These are phyloP conservation scores for Acacia pycnantha DNA, from an alignment of 331 rosid genomes.

Conservation along the genomic window DNA sequence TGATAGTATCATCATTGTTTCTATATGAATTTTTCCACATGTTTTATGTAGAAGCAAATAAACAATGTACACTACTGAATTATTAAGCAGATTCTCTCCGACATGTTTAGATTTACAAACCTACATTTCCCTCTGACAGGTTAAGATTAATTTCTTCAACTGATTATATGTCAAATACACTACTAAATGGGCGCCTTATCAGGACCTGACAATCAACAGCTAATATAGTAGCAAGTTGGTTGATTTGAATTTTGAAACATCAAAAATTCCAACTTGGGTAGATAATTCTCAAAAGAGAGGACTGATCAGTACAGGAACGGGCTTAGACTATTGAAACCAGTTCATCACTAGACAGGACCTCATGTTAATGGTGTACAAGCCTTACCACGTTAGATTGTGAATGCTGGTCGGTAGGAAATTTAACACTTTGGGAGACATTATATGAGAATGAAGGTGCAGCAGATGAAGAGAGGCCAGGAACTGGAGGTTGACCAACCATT, in stretches of 20 bases:
- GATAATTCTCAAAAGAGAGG: neutral
- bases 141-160: neutral
- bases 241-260: neutral
- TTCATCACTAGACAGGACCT: neutral
- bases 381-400: conserved; percentile 43
- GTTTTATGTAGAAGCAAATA: neutral
- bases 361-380: neutral
- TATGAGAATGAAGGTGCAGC: conserved; percentile 48
- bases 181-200: neutral
- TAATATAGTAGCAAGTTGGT: neutral
- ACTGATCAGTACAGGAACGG: neutral
- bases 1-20: neutral
- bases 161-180: neutral
- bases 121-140: neutral
- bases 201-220: neutral
- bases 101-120: neutral
- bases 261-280: neutral
- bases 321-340: neutral
- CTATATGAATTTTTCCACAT: neutral
- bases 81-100: neutral
- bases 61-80: neutral
- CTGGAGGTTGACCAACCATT: conserved; percentile 46
- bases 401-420: conserved; percentile 43
- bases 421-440: conserved; percentile 39
- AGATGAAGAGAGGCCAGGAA: conserved; percentile 42